Conservation (phyloP, 2,329 filamentous ascomycete genomes). For the Talaromyces funiculosus region DNA sequence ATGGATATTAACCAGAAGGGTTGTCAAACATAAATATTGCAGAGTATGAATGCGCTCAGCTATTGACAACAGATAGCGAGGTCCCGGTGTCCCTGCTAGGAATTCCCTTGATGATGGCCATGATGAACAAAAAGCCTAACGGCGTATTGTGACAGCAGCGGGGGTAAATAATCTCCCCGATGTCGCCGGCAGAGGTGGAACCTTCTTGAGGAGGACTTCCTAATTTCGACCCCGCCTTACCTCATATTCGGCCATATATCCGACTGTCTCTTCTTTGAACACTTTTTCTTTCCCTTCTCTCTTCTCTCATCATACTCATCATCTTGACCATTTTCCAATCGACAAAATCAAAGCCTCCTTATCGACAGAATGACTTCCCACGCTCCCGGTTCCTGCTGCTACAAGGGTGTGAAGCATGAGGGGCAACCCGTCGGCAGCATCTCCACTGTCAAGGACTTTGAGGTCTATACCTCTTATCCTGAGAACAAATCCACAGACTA, state of each 20-base stretch:
- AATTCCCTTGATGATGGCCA: background rate
- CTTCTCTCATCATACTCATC: background rate
- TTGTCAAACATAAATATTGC: background rate
- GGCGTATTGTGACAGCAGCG: no score
- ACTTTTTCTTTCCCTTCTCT: background rate
- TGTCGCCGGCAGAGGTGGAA: background rate
- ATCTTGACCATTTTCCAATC: background rate
- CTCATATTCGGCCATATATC: background rate
- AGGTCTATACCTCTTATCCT: conserved; percentile 47
- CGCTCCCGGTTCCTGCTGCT: conserved; percentile 10
- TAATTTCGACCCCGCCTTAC: background rate
- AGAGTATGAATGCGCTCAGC: background rate
- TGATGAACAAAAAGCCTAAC: no score
- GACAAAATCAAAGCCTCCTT: background rate
- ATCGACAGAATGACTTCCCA: conserved; percentile 6
- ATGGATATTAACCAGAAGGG: background rate
- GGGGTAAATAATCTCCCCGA: background rate
- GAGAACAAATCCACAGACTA: conserved; percentile 43
- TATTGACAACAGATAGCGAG: background rate
- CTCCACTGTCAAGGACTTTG: conserved; percentile 35
- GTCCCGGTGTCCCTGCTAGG: background rate
- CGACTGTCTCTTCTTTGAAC: background rate
- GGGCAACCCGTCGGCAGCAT: conserved; percentile 36
- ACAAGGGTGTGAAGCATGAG: conserved; percentile 34
- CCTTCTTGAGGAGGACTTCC: background rate